Conservation (phyloP, 164 flowering plant species). For the Umbellularia californica region DNA sequence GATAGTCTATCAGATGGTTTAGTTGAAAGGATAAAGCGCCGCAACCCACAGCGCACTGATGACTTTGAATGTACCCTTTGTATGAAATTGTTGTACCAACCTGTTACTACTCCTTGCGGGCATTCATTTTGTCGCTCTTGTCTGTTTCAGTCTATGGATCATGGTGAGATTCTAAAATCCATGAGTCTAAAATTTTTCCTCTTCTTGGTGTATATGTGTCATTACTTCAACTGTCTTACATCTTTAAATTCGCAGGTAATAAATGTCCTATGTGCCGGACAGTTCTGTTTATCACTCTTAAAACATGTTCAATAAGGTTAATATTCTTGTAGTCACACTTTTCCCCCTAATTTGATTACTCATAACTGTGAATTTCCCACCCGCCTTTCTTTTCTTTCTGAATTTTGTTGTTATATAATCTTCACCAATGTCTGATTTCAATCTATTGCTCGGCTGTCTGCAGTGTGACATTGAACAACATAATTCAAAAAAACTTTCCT, state of each 20-base stretch:
- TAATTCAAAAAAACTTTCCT: constrained; percentile 86
- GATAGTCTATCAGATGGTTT: constrained; percentile 32
- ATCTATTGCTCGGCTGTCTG: constrained; percentile 17
- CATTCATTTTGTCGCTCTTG: constrained; percentile 94
- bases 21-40: constrained; percentile 32
- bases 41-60: constrained; percentile 58
- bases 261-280: constrained; percentile 96
- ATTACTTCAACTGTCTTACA: constrained; percentile 6
- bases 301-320: constrained; percentile 79
- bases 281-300: constrained; percentile 74
- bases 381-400: neutral
- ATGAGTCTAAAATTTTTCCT: constrained; percentile 7
- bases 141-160: constrained; percentile 92
- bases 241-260: constrained; percentile 49
- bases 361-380: neutral
- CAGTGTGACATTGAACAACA: constrained; percentile 92
- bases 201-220: neutral
- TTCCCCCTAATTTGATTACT: neutral
- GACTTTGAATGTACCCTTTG: constrained; percentile 96
- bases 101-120: constrained; percentile 95
- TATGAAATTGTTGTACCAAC: constrained; percentile 79
- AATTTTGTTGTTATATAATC: neutral
- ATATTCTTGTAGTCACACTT: constrained; percentile 11
- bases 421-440: constrained; percentile 1
- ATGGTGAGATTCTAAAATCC: constrained; percentile 36